Evolutionary conservation across 805 yeast genomes (phyloP).

Genomic region (Torulaspora franciscae): DNA sequence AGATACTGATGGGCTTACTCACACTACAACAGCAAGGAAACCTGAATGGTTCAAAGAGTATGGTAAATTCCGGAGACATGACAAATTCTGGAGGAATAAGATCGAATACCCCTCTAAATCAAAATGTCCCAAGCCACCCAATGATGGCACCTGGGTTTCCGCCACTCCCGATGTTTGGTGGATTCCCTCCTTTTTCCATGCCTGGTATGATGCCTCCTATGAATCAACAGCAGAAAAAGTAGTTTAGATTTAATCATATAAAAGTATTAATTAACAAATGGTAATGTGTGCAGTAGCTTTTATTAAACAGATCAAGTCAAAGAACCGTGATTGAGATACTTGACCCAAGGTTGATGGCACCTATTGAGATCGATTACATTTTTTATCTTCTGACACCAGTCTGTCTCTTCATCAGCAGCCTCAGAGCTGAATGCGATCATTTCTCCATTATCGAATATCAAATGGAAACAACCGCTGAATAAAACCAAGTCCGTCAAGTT

Average conservation of each 20-base stretch:
- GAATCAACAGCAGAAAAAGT: constrained; percentile 19
- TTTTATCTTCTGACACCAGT: constrained; percentile 63
- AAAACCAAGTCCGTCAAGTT: constrained; percentile 68
- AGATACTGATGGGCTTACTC: constrained; percentile 54
- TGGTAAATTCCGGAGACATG: constrained; percentile 14
- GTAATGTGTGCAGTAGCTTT: not conserved
- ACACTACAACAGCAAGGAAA: constrained; percentile 37
- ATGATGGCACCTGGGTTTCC: constrained; percentile 33
- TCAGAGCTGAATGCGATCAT: constrained; percentile 83
- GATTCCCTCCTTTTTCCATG: constrained; percentile 36
- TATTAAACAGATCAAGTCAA: not conserved
- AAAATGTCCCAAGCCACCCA: constrained; percentile 9
- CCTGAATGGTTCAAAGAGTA: constrained; percentile 40
- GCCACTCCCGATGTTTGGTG: constrained; percentile 35
- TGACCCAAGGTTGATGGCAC: constrained; percentile 62
- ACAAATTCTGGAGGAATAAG: constrained; percentile 6
- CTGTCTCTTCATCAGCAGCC: constrained; percentile 47
- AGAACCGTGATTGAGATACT: constrained; percentile 33
- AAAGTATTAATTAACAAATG: not conserved
- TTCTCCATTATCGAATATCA: constrained; percentile 75
- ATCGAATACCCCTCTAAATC: constrained; percentile 5
- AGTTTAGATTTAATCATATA: not conserved
- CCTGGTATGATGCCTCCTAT: constrained; percentile 38
- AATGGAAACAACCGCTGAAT: constrained; percentile 68
- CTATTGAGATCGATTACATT: constrained; percentile 51